phyloP scores from a whole-genome alignment of 2,329 filamentous ascomycete species.

The Zasmidium angulare region DNA sequence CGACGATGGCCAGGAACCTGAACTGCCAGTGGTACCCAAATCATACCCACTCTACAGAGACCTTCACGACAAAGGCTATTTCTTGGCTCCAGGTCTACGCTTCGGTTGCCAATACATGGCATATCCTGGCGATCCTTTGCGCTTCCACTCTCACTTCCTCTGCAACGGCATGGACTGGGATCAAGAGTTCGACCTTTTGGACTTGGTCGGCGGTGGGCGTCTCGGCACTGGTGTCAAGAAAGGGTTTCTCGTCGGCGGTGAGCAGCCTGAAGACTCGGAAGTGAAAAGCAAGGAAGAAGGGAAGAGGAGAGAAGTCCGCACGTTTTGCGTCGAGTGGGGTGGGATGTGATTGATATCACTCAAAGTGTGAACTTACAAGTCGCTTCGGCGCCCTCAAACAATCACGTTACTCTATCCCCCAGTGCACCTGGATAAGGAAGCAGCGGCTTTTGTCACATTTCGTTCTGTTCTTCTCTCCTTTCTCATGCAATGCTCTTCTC shows the following conservation, averaged over 20 bases:
- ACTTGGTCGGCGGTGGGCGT: conserved; percentile 81
- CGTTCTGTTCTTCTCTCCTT: too few relatives aligned
- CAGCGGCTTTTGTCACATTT: too few relatives aligned
- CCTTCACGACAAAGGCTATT: conserved; percentile 77
- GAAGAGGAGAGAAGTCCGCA: conserved; percentile 53
- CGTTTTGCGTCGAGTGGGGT: conserved; percentile 91
- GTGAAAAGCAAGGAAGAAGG: conserved; percentile 35
- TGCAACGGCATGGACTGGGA: conserved; percentile 85
- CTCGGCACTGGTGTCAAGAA: conserved; percentile 96
- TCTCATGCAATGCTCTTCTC: too few relatives aligned
- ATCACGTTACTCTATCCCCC: too few relatives aligned
- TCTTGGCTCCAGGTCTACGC: conserved; percentile 84
- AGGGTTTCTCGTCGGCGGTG: conserved; percentile 81
- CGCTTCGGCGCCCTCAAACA: too few relatives aligned
- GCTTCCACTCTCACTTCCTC: conserved; percentile 94
- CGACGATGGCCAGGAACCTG: conserved; percentile 27
- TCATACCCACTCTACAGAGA: conserved; percentile 78
- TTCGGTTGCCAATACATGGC: conserved; percentile 94
- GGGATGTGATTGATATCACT: too few relatives aligned
- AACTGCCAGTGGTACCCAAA: conserved; percentile 40
- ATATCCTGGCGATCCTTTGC: conserved; percentile 90
- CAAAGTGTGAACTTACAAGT: too few relatives aligned
- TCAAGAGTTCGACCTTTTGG: conserved; percentile 77
- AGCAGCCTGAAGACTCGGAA: conserved; percentile 42
- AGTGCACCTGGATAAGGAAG: too few relatives aligned